Percentiles rank a stretch among this genome's conserved stretches.
These are phyloP conservation scores for Rhinocladiella mackenziei DNA, from an alignment of 2,329 filamentous ascomycete species.

Conservation along the genomic window DNA sequence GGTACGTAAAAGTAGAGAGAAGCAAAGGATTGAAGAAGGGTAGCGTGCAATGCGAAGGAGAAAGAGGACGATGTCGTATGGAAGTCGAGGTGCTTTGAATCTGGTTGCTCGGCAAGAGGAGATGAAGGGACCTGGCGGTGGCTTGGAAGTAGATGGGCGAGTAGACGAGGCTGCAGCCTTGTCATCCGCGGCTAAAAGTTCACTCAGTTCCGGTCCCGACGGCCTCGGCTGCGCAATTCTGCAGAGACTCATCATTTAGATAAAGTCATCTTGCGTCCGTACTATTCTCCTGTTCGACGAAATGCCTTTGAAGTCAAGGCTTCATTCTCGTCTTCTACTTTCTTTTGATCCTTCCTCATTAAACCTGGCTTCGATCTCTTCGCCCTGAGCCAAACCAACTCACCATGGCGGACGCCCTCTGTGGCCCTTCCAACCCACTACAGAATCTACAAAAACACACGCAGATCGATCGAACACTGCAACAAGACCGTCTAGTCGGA, in stretches of 20 bases:
- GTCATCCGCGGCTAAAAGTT: too few species aligned
- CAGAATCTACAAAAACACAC: conserved; percentile 70
- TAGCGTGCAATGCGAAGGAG: conserved; percentile 77
- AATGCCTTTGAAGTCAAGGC: too few species aligned
- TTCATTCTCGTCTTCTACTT: background rate
- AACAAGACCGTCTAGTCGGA: conserved; percentile 63
- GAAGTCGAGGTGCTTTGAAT: conserved; percentile 74
- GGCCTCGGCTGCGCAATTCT: too few species aligned
- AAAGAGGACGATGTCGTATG: conserved; percentile 69
- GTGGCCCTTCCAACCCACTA: conserved; percentile 70
- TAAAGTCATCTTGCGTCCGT: too few species aligned
- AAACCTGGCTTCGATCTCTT: background rate
- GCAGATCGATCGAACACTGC: conserved; percentile 63
- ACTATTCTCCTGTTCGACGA: too few species aligned
- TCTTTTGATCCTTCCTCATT: background rate
- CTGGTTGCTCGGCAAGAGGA: too few species aligned
- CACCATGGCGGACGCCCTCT: conserved; percentile 64
- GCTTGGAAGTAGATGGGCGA: conserved; percentile 1
- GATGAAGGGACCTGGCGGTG: background rate
- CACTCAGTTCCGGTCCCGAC: too few species aligned
- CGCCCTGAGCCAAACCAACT: background rate
- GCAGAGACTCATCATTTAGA: too few species aligned
- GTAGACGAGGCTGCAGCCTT: too few species aligned
- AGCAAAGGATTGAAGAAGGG: conserved; percentile 82
- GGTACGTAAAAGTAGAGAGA: conserved; percentile 71